phyloP scores from a whole-genome alignment of 805 yeast genomes.

The Kluyveromyces nonfermentans region DNA sequence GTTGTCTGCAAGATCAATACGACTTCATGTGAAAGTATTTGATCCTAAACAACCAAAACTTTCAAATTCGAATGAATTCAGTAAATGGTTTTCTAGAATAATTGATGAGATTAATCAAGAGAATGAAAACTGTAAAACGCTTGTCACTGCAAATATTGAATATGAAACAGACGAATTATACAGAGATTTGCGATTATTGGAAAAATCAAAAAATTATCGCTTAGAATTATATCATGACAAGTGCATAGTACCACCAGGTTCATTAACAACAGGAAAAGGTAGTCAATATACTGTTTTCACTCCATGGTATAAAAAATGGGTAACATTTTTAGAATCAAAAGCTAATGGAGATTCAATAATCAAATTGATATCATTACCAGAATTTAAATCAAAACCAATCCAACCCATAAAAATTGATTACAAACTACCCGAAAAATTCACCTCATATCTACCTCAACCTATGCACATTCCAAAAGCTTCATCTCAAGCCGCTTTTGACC shows the following conservation, averaged over 20 bases:
- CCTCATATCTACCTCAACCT: slow-evolving; percentile 11
- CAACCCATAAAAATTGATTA: slow-evolving; percentile 5
- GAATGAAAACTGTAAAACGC: slow-evolving; percentile 1
- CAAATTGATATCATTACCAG: background rate
- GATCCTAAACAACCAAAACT: slow-evolving; percentile 12
- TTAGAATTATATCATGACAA: slow-evolving; percentile 31
- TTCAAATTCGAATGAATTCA: slow-evolving; percentile 13
- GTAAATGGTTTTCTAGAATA: slow-evolving; percentile 13
- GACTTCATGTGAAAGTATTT: slow-evolving; percentile 23
- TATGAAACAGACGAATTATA: slow-evolving; percentile 31
- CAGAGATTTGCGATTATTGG: slow-evolving; percentile 21
- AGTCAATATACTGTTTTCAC: slow-evolving; percentile 39
- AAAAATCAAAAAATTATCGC: slow-evolving; percentile 8
- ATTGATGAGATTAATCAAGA: slow-evolving; percentile 1
- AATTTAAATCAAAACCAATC: background rate
- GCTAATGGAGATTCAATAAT: background rate
- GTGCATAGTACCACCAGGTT: slow-evolving; percentile 36
- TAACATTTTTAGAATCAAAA: slow-evolving; percentile 19
- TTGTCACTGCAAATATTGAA: slow-evolving; percentile 26
- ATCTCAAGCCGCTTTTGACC: slow-evolving; percentile 14
- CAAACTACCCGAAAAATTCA: slow-evolving; percentile 14
- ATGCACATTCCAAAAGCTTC: slow-evolving; percentile 11
- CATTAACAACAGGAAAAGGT: slow-evolving; percentile 33
- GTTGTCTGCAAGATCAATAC: slow-evolving; percentile 30
- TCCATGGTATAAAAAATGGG: slow-evolving; percentile 42